phyloP scores from a whole-genome alignment of 176 grass and related monocot genomes.

The Oryza glaberrima region DNA sequence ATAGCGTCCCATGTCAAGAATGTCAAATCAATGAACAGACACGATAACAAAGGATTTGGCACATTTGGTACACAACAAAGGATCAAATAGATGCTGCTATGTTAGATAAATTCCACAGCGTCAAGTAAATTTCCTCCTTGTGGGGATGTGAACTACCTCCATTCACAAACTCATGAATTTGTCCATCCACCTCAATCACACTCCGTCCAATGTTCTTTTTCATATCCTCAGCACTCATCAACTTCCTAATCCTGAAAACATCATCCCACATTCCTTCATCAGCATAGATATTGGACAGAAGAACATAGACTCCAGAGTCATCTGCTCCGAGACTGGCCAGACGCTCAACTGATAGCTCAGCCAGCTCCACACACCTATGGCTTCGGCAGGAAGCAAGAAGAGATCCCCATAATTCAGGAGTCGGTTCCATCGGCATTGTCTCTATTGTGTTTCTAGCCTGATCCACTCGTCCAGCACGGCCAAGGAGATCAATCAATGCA shows the following conservation, averaged over 20 bases:
- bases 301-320: conserved; percentile 67
- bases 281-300: conserved; percentile 78
- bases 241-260: conserved; percentile 59
- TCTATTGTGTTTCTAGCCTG: conserved; percentile 59
- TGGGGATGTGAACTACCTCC: conserved; percentile 49
- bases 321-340: conserved; percentile 63
- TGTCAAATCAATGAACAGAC: conserved; percentile 19
- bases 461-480: conserved; percentile 54
- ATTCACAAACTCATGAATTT: conserved; percentile 70
- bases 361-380: conserved; percentile 57
- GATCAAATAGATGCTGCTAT: conserved; percentile 38
- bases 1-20: conserved; percentile 5
- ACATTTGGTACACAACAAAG: conserved; percentile 1
- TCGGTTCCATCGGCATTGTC: conserved; percentile 62
- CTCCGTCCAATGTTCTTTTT: conserved; percentile 64
- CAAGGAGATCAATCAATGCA: conserved; percentile 72
- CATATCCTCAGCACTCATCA: conserved; percentile 60
- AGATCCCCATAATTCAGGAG: conserved; percentile 63
- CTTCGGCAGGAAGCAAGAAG: conserved; percentile 71
- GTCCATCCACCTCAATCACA: conserved; percentile 63
- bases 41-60: background rate
- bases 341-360: conserved; percentile 59
- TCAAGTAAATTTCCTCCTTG: conserved; percentile 51
- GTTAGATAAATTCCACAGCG: conserved; percentile 51
- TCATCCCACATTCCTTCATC: conserved; percentile 71